Evolutionary conservation across 208 protist species (phyloP).

Genomic region (Leptomonas seymouri): DNA sequence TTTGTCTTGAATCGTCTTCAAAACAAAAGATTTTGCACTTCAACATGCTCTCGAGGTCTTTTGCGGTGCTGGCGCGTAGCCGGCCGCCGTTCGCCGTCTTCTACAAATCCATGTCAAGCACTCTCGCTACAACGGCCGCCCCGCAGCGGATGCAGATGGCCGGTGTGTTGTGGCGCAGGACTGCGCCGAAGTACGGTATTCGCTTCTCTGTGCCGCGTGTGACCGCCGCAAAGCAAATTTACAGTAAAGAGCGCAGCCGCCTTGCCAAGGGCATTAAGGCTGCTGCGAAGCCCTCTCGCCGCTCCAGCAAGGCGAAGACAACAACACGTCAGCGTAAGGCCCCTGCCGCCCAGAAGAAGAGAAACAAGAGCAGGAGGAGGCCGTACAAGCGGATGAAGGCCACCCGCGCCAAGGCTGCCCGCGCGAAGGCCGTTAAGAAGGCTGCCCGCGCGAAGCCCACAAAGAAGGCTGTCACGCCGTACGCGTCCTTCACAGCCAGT

Average conservation of each 20-base stretch:
- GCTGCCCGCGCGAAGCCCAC: not conserved
- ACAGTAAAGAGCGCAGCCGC: slow-evolving; percentile 1
- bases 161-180: slow-evolving; percentile 22
- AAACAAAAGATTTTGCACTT: not conserved
- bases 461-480: slow-evolving; percentile 15
- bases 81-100: slow-evolving; percentile 36
- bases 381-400: not conserved
- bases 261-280: not conserved
- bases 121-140: not conserved
- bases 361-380: not conserved
- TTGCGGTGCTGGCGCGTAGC: slow-evolving; percentile 16
- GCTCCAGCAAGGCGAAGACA: not conserved
- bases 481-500: slow-evolving; percentile 23
- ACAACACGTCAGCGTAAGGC: not conserved
- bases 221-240: slow-evolving; percentile 21
- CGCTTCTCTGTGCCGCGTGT: slow-evolving; percentile 25
- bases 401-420: not conserved
- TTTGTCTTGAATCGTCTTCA: not conserved
- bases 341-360: not conserved
- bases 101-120: slow-evolving; percentile 20
- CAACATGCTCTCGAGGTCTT: slow-evolving; percentile 30
- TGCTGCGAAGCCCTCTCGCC: not conserved
- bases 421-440: slow-evolving; percentile 3
- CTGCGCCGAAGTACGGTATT: slow-evolving; percentile 21
- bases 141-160: slow-evolving; percentile 24